Evolutionary conservation across 495 filamentous ascomycete species (phyloP), one percentile per base, ranked within the genome.

Genomic region (Penicillium canariense): DNA sequence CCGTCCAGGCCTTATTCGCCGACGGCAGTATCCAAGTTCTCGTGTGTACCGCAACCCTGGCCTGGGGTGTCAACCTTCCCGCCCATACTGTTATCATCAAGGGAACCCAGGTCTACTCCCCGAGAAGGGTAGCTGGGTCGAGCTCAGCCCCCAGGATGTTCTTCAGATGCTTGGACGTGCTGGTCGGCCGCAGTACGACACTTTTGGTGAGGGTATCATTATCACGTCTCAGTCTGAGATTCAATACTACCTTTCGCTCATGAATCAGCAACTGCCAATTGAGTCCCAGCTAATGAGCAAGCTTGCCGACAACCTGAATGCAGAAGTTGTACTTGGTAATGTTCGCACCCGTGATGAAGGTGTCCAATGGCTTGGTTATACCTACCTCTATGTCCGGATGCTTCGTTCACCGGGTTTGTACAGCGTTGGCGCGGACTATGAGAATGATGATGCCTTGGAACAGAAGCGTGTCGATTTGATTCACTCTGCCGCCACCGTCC

Each of bases 1-100:
- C 95, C 22, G 95, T 97, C 5, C 93, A 97, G 64, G 92, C 94
- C 59, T 84, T 97, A 32, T 99, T 99, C 65, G 82, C 86, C 22
- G 89, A 91, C 61, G 92, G 92, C 46, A 82, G 86, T 17, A 87
- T 97, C 36, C 95, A 97, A 66, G 95, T 99, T 5, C 84, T 99
- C 35, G 92, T 97, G 5, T 97, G 90, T 76, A 99, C 94, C 1
- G 93, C 94, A 35, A 99, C 94, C 0, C 78, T 99, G 38, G 94
- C 94, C 9, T 99, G 94, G 94, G 94, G 94, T 83, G 93, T 99
- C 59, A 99, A 99, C 74, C 83, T 99, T 68, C 94, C 94, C 1
- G 94, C 94, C 8, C 93, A 95, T 11, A 96, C 94, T 3, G 94
- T 99, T 22, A 81, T 99, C 48, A 99, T 99, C 76, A 97, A 97